Evolutionary conservation across 495 filamentous ascomycete species (phyloP), one percentile per base, ranked within the genome.

Genomic region (Tirmania nivea): DNA sequence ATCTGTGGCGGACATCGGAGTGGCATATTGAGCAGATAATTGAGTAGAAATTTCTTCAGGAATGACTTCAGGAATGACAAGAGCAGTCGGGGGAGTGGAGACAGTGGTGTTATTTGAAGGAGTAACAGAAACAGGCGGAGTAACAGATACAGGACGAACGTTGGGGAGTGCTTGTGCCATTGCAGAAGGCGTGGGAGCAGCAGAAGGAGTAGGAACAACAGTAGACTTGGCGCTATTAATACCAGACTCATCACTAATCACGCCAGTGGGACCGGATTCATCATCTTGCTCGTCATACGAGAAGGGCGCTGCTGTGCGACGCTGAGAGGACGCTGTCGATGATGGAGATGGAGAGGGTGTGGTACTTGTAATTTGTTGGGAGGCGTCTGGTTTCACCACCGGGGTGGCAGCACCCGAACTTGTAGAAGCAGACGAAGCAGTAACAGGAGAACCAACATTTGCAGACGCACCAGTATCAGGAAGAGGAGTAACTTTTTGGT

Each of bases 391-490:
- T 3, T 45, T 45, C 39, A 45, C 39, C 39, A 45, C 39, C 17
- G 39, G 39, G 39, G 39, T 14, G 8, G 39, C 12, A 45, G 5
- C 17, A 14, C 39, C 39, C 39, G 39, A 45, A 8, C 39, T 45
- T 45, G 39, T 45, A 45, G 39, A 14, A 45, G 39, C 39, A 56
- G 42, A 37, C 51, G 34, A 36, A 65, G 57, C 59, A 65, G 65
- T 56, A 55, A 60, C 54, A 59, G 66, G 52, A 74, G 68, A 63
- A 69, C 69, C 59, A 68, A 65, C 66, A 70, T 70, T 67, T 66
- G 69, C 71, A 72, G 70, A 73, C 67, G 69, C 67, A 67, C 68
- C 65, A 73, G 68, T 67, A 70, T 67, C 68, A 63, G 72, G 67
- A 67, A 67, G 66, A 72, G 65, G 70, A 70, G 71, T 65, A 63